Evolutionary conservation across 768 basidiomycete species (phyloP).

Genomic region (Kwoniella heveanensis): DNA sequence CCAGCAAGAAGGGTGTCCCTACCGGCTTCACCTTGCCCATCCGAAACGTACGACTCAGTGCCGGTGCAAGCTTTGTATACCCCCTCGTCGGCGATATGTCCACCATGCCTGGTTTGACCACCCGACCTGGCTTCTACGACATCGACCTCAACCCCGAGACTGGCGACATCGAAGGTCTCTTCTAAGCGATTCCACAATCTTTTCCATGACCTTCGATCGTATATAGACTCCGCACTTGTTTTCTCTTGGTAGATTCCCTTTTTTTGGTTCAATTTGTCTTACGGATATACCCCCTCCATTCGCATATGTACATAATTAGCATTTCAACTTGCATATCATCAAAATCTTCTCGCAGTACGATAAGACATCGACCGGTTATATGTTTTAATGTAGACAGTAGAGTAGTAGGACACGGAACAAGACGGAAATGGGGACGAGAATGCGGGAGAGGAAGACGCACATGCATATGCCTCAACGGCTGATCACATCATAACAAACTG

Average conservation of each 20-base stretch:
- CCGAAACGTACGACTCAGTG: conserved; percentile 79
- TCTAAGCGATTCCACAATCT: conserved; percentile 61
- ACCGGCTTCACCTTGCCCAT: conserved; percentile 92
- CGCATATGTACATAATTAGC: not conserved
- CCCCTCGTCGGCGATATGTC: conserved; percentile 86
- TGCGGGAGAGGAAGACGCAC: not conserved
- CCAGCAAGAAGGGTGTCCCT: conserved; percentile 85
- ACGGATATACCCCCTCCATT: not conserved
- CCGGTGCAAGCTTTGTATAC: conserved; percentile 94
- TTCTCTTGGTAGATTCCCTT: conserved; percentile 13
- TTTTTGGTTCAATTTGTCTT: too few species aligned
- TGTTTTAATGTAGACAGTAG: conserved; percentile 3
- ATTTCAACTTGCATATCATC: conserved; percentile 4
- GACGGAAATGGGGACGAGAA: too few species aligned
- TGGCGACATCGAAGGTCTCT: conserved; percentile 82
- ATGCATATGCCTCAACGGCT: conserved; percentile 28
- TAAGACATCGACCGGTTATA: conserved; percentile 6
- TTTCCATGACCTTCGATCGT: too few species aligned
- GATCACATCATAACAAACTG: not conserved
- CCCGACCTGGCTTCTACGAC: conserved; percentile 70
- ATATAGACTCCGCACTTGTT: too few species aligned
- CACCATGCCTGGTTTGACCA: conserved; percentile 95
- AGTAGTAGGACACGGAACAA: not conserved
- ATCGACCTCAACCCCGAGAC: conserved; percentile 61
- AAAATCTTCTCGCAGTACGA: not conserved